Percentiles rank a stretch among this genome's conserved stretches.
Evolutionary conservation across 495 filamentous ascomycete species (phyloP).

Genomic region (Parachaetomium inaequale): DNA sequence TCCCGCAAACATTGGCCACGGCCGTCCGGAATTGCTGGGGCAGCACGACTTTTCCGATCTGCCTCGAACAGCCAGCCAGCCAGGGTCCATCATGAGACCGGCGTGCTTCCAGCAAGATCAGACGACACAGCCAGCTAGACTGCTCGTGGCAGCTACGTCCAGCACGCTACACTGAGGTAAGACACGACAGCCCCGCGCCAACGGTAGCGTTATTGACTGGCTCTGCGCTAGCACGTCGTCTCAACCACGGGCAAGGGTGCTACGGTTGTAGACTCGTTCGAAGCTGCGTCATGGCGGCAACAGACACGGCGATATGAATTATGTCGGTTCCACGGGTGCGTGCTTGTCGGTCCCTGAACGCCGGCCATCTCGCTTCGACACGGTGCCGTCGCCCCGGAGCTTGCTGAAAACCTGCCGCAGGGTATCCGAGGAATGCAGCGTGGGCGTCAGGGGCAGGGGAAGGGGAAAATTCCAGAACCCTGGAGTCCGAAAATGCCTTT

Average conservation of each 20-base stretch:
- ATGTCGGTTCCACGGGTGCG: background rate
- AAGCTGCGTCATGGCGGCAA: background rate
- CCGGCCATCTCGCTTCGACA: background rate
- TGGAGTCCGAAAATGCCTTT: slow-evolving; percentile 12
- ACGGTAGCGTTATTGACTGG: background rate
- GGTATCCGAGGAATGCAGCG: background rate
- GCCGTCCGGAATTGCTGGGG: slow-evolving; percentile 1
- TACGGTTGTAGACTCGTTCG: background rate
- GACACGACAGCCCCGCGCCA: background rate
- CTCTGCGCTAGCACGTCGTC: no score
- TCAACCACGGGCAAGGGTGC: background rate
- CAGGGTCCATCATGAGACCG: background rate
- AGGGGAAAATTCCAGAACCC: background rate
- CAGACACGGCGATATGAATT: background rate
- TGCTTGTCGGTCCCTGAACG: background rate
- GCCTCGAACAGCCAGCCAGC: background rate
- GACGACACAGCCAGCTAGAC: background rate
- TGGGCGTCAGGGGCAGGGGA: slow-evolving; percentile 3
- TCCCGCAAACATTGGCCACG: slow-evolving; percentile 13
- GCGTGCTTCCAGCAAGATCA: background rate
- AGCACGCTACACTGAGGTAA: background rate
- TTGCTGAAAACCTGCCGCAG: background rate
- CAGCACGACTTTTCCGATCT: background rate
- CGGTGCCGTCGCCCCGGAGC: background rate
- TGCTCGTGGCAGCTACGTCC: background rate